A percentile compares a stretch with the other conserved stretches of the same genome.
Conservation (phyloP, 2,329 filamentous ascomycete species). For the Aspergillus caelatus region DNA sequence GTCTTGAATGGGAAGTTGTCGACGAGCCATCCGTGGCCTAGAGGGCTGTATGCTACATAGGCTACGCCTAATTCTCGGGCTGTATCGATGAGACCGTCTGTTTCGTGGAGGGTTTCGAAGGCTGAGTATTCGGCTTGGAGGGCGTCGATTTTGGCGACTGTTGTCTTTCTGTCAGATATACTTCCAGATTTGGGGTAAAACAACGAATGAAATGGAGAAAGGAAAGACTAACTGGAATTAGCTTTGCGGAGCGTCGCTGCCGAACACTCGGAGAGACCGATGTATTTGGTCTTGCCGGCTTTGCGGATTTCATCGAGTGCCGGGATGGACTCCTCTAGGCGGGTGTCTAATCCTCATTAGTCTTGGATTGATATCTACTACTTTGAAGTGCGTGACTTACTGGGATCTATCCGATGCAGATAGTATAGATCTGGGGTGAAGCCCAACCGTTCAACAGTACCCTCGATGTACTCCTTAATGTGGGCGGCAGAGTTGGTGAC, state of each 20-base stretch:
- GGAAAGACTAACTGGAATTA: conserved; percentile 40
- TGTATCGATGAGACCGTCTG: conserved; percentile 45
- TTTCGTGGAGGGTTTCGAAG: conserved; percentile 47
- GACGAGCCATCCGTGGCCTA: conserved; percentile 53
- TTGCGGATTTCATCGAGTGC: conserved; percentile 52
- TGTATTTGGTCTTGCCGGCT: conserved; percentile 53
- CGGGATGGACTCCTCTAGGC: conserved; percentile 51
- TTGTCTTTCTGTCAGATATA: conserved; percentile 14
- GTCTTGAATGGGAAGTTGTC: conserved; percentile 47
- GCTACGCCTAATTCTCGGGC: conserved; percentile 46
- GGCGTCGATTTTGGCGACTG: conserved; percentile 53
- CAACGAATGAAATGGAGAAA: too few species aligned
- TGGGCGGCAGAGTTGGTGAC: conserved; percentile 52
- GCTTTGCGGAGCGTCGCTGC: conserved; percentile 49
- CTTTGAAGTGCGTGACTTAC: conserved; percentile 28
- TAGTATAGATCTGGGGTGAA: conserved; percentile 53
- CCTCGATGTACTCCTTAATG: conserved; percentile 51
- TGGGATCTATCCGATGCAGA: conserved; percentile 50
- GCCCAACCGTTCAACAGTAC: conserved; percentile 53
- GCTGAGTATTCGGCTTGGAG: conserved; percentile 52
- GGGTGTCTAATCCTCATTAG: conserved; percentile 37
- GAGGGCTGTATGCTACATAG: conserved; percentile 51
- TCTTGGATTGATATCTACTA: background rate
- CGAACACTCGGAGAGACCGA: conserved; percentile 53
- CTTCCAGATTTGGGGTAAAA: too few species aligned